These are phyloP conservation scores for Rhizoclosmatium sp. DNA, from an alignment of 192 early-diverging fungal species.

Conservation along the genomic window DNA sequence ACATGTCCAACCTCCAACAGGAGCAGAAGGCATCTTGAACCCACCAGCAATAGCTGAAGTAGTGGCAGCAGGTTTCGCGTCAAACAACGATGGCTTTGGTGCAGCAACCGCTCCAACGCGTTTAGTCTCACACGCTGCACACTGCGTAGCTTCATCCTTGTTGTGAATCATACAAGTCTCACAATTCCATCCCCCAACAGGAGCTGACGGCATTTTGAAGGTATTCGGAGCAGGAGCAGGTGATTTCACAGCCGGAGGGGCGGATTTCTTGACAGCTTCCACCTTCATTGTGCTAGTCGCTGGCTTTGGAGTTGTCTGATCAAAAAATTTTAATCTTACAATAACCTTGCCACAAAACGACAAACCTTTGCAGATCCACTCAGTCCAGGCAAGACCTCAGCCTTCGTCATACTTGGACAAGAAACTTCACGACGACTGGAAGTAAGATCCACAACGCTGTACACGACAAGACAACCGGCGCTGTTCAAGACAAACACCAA, in stretches of 20 bases:
- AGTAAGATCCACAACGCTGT: conserved; percentile 64
- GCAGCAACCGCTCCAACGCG: not conserved
- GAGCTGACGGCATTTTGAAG: too few relatives aligned
- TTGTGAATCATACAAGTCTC: not conserved
- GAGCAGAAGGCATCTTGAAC: too few relatives aligned
- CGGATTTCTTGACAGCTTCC: not conserved
- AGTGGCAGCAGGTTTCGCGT: not conserved
- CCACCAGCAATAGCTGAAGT: not conserved
- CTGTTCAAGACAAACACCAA: conserved; percentile 77
- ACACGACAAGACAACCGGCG: conserved; percentile 70
- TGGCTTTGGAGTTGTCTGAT: not conserved
- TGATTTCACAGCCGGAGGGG: not conserved
- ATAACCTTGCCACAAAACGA: too few relatives aligned
- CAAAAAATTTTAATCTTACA: not conserved
- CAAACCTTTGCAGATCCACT: not conserved
- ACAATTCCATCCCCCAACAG: not conserved
- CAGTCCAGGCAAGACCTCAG: not conserved
- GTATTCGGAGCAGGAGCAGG: not conserved
- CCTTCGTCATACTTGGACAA: conserved; percentile 2
- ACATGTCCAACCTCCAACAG: not conserved
- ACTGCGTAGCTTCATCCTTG: not conserved
- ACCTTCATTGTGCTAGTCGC: not conserved
- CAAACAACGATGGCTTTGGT: not conserved
- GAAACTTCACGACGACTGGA: not conserved
- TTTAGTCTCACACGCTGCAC: not conserved